phyloP scores from a whole-genome alignment of 176 grass and related monocot species.

The Carex parvula region DNA sequence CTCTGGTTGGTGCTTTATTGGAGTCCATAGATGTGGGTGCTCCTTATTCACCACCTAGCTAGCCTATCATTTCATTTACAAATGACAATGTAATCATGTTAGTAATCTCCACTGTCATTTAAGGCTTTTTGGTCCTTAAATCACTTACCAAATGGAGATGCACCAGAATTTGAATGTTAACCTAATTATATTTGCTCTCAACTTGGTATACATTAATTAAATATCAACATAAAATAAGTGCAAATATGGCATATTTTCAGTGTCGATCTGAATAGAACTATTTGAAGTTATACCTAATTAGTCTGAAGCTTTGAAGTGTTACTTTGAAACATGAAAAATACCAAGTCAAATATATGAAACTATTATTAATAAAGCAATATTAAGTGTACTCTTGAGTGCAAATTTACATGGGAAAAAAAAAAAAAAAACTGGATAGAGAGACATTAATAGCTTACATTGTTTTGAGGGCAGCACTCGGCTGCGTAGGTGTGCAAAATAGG shows the following conservation, averaged over 20 bases:
- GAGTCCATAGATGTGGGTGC: neutral
- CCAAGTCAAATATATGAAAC: neutral
- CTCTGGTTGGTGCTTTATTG: neutral
- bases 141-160: neutral
- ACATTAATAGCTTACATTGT: neutral
- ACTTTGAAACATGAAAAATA: neutral
- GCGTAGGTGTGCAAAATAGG: neutral
- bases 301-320: neutral
- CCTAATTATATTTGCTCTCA: neutral
- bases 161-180: neutral
- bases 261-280: neutral
- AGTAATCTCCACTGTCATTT: neutral
- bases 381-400: no score
- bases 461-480: neutral
- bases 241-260: neutral
- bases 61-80: neutral
- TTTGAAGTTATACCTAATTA: neutral
- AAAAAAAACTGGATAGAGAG: neutral
- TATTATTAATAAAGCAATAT: neutral
- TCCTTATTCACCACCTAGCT: neutral
- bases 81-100: neutral
- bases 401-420: neutral
- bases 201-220: neutral
- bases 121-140: neutral
- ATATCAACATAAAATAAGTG: slow-evolving; percentile 6